Evolutionary conservation across 345 rosid genomes (phyloP), one percentile per base, ranked within the genome.

Genomic region (Gossypium raimondii): DNA sequence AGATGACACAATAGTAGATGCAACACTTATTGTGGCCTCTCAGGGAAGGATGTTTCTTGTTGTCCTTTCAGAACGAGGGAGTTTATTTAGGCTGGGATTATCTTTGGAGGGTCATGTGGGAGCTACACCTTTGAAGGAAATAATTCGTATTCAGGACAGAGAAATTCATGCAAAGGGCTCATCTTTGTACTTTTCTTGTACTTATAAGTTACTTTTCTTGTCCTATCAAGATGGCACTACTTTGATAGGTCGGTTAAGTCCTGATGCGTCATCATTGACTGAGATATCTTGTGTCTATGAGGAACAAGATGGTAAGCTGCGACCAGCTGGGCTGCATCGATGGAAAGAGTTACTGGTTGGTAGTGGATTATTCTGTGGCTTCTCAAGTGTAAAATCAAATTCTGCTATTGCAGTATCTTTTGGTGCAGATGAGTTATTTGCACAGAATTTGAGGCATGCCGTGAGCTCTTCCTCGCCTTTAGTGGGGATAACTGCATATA

Each of bases 401-500:
- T 73, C 92, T 80, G 93, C 94, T 62, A 77, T 93, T 78, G 92
- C 86, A 73, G 82, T 93, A 29, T 87, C 93, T 62, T 52, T 91
- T 74, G 89, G 86, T 64, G 80, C 79, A 71, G 83, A 88, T 75
- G 97, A 81, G 43, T 75, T 93, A 62, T 78, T 81, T 78, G 94
- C 94, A 63, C 99, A 95, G 84, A 91, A 81, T 86, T 72, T 93
- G 79, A 84, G 94, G 68, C 98, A 90, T 84, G 93, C 93, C 7
- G 84, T 84, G 62, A 92, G 92, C 73, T 87, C 97, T 69, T 86
- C 94, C 53, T 89, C 94, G 27, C 86, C 92, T 77, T 85, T 93
- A 80, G 99, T 95, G 79, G 99, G 99, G 56, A 85, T 95, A 76
- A 84, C 92, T 51, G 97, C 98, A 60, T 93, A 89, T 84, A 93